Evolutionary conservation across 2,329 filamentous ascomycete species (phyloP).

Genomic region (Aspergillus phoenicis): DNA sequence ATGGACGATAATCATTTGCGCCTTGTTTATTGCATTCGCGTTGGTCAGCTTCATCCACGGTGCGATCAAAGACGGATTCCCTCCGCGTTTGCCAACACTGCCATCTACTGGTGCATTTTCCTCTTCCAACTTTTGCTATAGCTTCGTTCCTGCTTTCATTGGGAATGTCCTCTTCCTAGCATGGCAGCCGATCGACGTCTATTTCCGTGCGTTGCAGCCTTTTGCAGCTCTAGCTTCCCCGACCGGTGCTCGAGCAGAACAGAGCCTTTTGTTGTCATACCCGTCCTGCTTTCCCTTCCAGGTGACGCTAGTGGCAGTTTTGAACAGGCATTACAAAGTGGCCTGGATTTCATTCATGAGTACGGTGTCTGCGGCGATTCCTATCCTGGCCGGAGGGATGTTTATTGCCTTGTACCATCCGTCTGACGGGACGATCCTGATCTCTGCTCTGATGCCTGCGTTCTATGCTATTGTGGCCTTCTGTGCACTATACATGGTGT

Average conservation of each 20-base stretch:
- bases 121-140: constrained; percentile 83
- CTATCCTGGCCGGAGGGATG: constrained; percentile 62
- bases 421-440: constrained; percentile 49
- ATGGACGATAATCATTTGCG: constrained; percentile 63
- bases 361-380: constrained; percentile 55
- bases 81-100: constrained; percentile 65
- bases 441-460: constrained; percentile 73
- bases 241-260: constrained; percentile 56
- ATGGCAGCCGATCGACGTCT: constrained; percentile 62
- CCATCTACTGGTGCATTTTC: constrained; percentile 71
- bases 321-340: constrained; percentile 60
- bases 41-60: constrained; percentile 75
- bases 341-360: constrained; percentile 59
- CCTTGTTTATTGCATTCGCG: constrained; percentile 70
- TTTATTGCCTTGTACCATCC: constrained; percentile 65
- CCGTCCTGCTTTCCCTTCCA: constrained; percentile 56
- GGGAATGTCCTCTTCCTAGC: constrained; percentile 62
- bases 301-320: constrained; percentile 54
- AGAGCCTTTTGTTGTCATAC: constrained; percentile 61
- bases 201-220: constrained; percentile 61
- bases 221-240: constrained; percentile 57
- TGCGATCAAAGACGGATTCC: constrained; percentile 69
- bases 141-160: constrained; percentile 62
- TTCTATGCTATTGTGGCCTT: constrained; percentile 74
- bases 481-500: constrained; percentile 69